phyloP scores from a whole-genome alignment of 2,329 filamentous ascomycete genomes.

The Clarireedia hainanense region DNA sequence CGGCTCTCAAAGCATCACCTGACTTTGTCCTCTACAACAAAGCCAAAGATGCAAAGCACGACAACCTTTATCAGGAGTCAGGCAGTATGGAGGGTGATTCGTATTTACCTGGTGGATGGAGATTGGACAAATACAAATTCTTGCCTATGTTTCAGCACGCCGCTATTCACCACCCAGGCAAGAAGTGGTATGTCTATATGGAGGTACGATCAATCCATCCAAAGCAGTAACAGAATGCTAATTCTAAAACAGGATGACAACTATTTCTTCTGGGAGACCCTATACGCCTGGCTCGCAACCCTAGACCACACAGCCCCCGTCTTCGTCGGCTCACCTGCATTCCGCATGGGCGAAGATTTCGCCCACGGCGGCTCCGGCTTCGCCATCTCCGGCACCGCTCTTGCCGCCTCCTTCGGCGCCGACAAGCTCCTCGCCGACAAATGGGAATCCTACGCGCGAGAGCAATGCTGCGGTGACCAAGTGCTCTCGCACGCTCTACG shows the following conservation, averaged over 20 bases:
- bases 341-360: conserved; percentile 37
- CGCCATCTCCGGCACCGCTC: conserved; percentile 42
- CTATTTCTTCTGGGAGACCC: conserved; percentile 46
- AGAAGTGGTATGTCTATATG: conserved; percentile 53
- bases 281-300: conserved; percentile 40
- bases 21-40: conserved; percentile 12
- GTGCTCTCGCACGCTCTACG: conserved; percentile 10
- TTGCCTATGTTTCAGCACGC: conserved; percentile 50
- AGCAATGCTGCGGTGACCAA: conserved; percentile 13
- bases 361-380: conserved; percentile 51
- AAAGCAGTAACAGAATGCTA: background rate
- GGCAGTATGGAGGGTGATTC: conserved; percentile 13
- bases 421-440: conserved; percentile 2
- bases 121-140: conserved; percentile 55
- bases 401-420: conserved; percentile 27
- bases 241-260: conserved; percentile 37
- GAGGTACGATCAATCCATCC: conserved; percentile 27
- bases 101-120: conserved; percentile 35
- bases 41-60: conserved; percentile 1
- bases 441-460: conserved; percentile 6
- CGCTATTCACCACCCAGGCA: conserved; percentile 40
- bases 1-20: conserved; percentile 10
- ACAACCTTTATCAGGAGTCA: conserved; percentile 13
- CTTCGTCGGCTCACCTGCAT: conserved; percentile 41
- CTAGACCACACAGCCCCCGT: conserved; percentile 37